Evolutionary conservation across 106 monocot species (phyloP).

Genomic region (Allium cepa): DNA sequence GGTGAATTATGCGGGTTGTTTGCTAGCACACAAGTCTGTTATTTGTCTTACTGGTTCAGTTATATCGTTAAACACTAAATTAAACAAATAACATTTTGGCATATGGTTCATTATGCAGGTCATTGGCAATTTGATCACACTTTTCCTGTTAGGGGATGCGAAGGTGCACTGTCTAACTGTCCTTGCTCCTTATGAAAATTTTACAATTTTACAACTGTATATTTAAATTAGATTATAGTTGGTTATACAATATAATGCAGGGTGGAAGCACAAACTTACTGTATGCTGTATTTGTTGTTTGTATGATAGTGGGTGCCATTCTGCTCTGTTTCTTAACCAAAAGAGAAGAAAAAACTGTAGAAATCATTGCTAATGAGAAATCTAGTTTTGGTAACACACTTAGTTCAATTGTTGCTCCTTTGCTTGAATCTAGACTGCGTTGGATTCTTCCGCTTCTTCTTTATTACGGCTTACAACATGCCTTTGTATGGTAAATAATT

Average conservation of each 20-base stretch:
- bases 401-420: too few species aligned
- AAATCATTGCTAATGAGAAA: too few species aligned
- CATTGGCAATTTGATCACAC: conserved; percentile 79
- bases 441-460: too few species aligned
- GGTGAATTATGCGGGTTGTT: conserved; percentile 97
- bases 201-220: background rate
- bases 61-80: background rate
- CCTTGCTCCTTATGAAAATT: background rate
- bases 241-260: conserved; percentile 17
- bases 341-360: conserved; percentile 19
- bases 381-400: too few species aligned
- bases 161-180: conserved; percentile 31
- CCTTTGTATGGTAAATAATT: too few species aligned
- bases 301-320: conserved; percentile 60
- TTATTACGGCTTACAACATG: too few species aligned
- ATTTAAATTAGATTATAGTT: background rate
- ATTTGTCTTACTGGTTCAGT: conserved; percentile 2
- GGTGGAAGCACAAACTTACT: conserved; percentile 55
- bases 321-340: conserved; percentile 75
- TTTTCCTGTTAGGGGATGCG: conserved; percentile 59
- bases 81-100: background rate
- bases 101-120: conserved; percentile 35
- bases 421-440: too few species aligned
- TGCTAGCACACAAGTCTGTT: conserved; percentile 64
- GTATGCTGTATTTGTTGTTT: conserved; percentile 70